These are phyloP conservation scores for Dalbergia cochinchinensis DNA, from an alignment of 306 rosid genomes.

Conservation along the genomic window DNA sequence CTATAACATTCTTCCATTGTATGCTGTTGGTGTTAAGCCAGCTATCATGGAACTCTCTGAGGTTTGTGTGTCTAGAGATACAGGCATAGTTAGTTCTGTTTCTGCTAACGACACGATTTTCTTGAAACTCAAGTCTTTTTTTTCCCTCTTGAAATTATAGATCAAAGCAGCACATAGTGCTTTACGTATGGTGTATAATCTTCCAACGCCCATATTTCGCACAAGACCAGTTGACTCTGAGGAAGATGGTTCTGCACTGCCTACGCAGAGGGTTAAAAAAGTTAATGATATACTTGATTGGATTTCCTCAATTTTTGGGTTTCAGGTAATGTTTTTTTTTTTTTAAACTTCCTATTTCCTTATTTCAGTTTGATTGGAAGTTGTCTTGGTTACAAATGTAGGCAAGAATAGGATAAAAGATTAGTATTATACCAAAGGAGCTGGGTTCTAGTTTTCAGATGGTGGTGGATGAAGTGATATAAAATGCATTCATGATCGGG, in stretches of 20 bases:
- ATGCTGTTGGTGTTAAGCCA: constrained; percentile 86
- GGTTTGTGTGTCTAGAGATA: constrained; percentile 61
- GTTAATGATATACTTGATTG: constrained; percentile 92
- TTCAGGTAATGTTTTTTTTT: constrained; percentile 74
- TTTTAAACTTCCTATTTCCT: neutral
- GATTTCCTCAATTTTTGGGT: constrained; percentile 84
- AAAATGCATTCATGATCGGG: constrained; percentile 4
- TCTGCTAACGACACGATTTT: constrained; percentile 3
- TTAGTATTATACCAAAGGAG: neutral
- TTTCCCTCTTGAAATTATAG: constrained; percentile 53
- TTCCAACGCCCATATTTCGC: constrained; percentile 76
- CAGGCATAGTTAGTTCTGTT: constrained; percentile 34
- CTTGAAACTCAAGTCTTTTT: constrained; percentile 10
- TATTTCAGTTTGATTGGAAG: constrained; percentile 18
- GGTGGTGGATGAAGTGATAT: constrained; percentile 6
- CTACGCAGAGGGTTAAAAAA: constrained; percentile 63
- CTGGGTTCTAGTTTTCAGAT: constrained; percentile 11
- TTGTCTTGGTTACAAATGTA: constrained; percentile 9
- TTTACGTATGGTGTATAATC: constrained; percentile 67
- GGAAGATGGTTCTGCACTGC: constrained; percentile 48
- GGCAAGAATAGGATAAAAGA: constrained; percentile 6
- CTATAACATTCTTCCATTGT: constrained; percentile 91
- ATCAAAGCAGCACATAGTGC: constrained; percentile 82
- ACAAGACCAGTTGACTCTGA: constrained; percentile 41
- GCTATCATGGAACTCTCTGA: constrained; percentile 89